phyloP scores from a whole-genome alignment of 2,329 filamentous ascomycete genomes.

The Nemania sp. region DNA sequence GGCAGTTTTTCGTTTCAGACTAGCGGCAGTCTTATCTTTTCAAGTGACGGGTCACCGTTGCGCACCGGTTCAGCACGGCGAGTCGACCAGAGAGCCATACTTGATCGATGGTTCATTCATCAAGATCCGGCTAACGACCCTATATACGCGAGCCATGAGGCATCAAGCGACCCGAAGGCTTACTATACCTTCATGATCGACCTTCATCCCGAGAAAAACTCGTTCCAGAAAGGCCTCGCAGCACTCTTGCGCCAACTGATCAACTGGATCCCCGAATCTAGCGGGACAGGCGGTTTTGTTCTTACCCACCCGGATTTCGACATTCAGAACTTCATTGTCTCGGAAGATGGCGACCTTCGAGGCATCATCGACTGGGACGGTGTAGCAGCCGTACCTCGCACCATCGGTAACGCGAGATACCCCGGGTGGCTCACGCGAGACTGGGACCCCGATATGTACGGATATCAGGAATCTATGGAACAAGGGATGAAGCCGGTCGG shows the following conservation, averaged over 20 bases:
- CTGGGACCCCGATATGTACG: constrained; percentile 30
- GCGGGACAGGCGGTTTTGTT: constrained; percentile 11
- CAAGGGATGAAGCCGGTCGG: constrained; percentile 25
- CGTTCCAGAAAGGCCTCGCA: neutral
- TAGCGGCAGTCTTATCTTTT: constrained; percentile 16
- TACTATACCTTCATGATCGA: constrained; percentile 24
- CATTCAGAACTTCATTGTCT: constrained; percentile 50
- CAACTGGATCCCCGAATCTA: constrained; percentile 23
- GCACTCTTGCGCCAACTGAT: constrained; percentile 23
- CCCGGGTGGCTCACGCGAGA: constrained; percentile 33
- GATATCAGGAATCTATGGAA: constrained; percentile 29
- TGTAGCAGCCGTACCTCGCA: constrained; percentile 42
- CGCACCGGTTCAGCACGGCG: constrained; percentile 6
- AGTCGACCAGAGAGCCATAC: constrained; percentile 18
- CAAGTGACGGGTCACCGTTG: constrained; percentile 6
- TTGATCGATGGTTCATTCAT: constrained; percentile 23
- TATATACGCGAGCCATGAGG: constrained; percentile 8
- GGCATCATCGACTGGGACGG: constrained; percentile 52
- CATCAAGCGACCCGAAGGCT: constrained; percentile 18
- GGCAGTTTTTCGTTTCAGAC: constrained; percentile 3
- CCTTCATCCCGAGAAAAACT: constrained; percentile 7
- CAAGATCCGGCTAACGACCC: constrained; percentile 11
- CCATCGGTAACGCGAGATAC: constrained; percentile 44
- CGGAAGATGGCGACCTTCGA: constrained; percentile 45
- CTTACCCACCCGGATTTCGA: constrained; percentile 49